phyloP scores from a whole-genome alignment of 495 filamentous ascomycete genomes.

The Cryomyces antarcticus region DNA sequence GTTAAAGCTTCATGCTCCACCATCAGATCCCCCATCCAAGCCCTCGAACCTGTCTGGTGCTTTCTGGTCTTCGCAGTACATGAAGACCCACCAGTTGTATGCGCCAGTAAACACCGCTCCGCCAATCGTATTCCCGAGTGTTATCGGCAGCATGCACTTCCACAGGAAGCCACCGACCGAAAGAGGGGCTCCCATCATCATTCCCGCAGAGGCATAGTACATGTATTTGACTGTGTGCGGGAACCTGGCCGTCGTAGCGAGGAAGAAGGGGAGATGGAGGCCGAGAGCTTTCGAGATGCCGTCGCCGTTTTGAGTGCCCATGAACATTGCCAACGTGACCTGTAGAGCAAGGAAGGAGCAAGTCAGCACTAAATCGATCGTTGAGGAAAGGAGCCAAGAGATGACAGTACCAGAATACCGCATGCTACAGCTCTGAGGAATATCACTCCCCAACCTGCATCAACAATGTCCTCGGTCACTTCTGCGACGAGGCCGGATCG shows the following conservation, averaged over 20 bases:
- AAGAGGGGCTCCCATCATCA: constrained; percentile 1
- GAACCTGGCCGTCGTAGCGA: not conserved
- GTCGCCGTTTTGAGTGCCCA: constrained; percentile 4
- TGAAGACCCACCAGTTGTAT: not conserved
- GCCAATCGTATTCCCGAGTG: constrained; percentile 3
- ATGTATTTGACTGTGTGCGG: constrained; percentile 8
- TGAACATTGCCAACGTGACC: constrained; percentile 4
- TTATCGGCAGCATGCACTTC: constrained; percentile 5
- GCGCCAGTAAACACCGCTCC: not conserved
- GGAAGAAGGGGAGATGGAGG: constrained; percentile 4
- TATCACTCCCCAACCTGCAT: not conserved
- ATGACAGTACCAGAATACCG: not conserved
- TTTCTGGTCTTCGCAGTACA: not conserved
- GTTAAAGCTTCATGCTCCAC: not conserved
- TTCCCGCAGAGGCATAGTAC: constrained; percentile 1
- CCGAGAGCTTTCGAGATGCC: constrained; percentile 6
- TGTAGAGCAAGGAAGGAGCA: not conserved
- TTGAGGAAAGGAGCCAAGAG: not conserved
- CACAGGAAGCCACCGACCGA: constrained; percentile 3
- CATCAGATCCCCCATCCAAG: not conserved
- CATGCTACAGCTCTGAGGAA: constrained; percentile 4
- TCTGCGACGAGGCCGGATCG: not conserved
- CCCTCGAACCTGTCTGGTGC: not conserved
- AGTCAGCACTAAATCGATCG: not conserved
- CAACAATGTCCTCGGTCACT: constrained; percentile 1